Percentiles rank a stretch among this genome's conserved stretches.
Evolutionary conservation across 2,329 filamentous ascomycete genomes (phyloP).

Genomic region (Colletotrichum somersetense): DNA sequence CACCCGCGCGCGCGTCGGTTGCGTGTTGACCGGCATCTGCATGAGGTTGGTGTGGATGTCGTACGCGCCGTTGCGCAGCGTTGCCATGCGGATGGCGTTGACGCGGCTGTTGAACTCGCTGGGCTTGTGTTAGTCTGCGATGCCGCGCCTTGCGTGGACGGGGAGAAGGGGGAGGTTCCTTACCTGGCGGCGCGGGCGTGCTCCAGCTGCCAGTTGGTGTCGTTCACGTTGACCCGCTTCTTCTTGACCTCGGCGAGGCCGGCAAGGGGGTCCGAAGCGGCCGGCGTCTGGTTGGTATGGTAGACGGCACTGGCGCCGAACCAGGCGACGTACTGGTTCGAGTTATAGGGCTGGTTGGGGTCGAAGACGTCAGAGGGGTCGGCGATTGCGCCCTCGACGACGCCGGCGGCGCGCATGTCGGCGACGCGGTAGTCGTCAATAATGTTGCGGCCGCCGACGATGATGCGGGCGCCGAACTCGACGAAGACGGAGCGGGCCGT

Average conservation of each 20-base stretch:
- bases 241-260: conserved; percentile 87
- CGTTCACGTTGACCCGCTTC: conserved; percentile 87
- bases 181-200: conserved; percentile 93
- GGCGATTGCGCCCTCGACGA: conserved; percentile 88
- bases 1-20: conserved; percentile 88
- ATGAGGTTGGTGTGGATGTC: conserved; percentile 94
- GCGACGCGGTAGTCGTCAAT: conserved; percentile 90
- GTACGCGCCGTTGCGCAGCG: conserved; percentile 79
- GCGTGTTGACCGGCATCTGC: conserved; percentile 88
- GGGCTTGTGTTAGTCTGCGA: conserved; percentile 28
- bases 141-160: conserved; percentile 39
- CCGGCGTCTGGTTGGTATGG: conserved; percentile 79
- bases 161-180: conserved; percentile 43
- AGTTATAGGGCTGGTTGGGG: conserved; percentile 90
- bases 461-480: conserved; percentile 94
- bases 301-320: conserved; percentile 97
- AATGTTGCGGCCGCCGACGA: conserved; percentile 89
- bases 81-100: conserved; percentile 75
- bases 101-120: conserved; percentile 89
- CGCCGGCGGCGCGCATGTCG: conserved; percentile 80
- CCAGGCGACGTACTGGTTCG: conserved; percentile 99
- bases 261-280: conserved; percentile 76
- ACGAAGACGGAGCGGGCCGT: conserved; percentile 96
- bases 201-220: conserved; percentile 96
- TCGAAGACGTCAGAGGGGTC: conserved; percentile 88